phyloP scores from a whole-genome alignment of 2,329 filamentous ascomycete genomes.

The Exophiala calicioides region DNA sequence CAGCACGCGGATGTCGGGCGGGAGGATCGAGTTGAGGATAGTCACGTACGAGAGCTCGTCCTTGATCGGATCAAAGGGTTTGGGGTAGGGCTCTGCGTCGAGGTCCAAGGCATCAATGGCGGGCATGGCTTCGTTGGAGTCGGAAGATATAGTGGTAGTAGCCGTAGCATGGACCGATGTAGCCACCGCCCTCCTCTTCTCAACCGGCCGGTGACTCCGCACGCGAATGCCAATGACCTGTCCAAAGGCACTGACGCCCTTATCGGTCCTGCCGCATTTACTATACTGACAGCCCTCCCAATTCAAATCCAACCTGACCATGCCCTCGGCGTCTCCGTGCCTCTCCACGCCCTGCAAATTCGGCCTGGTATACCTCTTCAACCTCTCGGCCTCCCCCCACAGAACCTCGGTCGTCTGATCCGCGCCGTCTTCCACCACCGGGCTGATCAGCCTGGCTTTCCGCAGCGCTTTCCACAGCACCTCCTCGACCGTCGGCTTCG shows the following conservation, averaged over 20 bases:
- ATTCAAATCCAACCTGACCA: slow-evolving; percentile 56
- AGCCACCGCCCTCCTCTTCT: neutral
- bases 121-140: slow-evolving; percentile 27
- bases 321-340: slow-evolving; percentile 17
- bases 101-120: slow-evolving; percentile 37
- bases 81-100: slow-evolving; percentile 38
- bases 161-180: neutral
- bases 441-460: slow-evolving; percentile 78
- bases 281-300: slow-evolving; percentile 88
- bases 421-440: slow-evolving; percentile 51
- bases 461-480: slow-evolving; percentile 88
- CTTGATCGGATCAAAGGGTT: slow-evolving; percentile 63
- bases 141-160: neutral
- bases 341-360: neutral
- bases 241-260: slow-evolving; percentile 92
- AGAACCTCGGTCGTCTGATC: slow-evolving; percentile 47
- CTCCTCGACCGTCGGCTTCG: slow-evolving; percentile 83
- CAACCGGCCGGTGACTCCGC: slow-evolving; percentile 71
- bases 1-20: slow-evolving; percentile 82
- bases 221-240: slow-evolving; percentile 87
- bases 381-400: slow-evolving; percentile 18
- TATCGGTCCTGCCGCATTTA: slow-evolving; percentile 91
- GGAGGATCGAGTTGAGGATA: slow-evolving; percentile 82
- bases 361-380: slow-evolving; percentile 21
- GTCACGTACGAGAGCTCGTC: slow-evolving; percentile 85